Percentiles rank a stretch among this genome's conserved stretches.
These are phyloP conservation scores for Aspergillus avenaceus DNA, from an alignment of 495 filamentous ascomycete genomes.

Conservation along the genomic window DNA sequence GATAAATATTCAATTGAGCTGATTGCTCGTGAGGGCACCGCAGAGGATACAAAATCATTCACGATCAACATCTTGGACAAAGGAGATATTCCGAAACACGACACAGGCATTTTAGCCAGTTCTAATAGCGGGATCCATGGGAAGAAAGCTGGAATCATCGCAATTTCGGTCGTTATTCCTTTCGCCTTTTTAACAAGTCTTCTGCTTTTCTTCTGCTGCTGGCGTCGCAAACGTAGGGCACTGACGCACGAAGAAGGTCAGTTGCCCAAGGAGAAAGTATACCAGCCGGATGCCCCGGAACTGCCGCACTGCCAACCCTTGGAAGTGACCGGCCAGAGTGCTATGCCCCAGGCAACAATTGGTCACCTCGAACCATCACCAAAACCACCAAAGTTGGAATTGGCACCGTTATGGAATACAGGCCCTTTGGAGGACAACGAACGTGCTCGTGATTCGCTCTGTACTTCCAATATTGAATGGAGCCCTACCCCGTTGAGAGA, in stretches of 20 bases:
- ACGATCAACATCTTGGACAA: constrained; percentile 42
- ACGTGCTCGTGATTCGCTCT: constrained; percentile 19
- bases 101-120: constrained; percentile 13
- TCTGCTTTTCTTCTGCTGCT: constrained; percentile 40
- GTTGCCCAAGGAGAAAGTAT: constrained; percentile 18
- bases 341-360: constrained; percentile 8
- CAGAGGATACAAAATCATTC: constrained; percentile 44
- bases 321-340: constrained; percentile 16
- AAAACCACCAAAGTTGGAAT: constrained; percentile 32
- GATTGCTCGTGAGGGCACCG: constrained; percentile 44
- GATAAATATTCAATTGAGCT: constrained; percentile 45
- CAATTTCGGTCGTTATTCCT: constrained; percentile 40
- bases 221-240: constrained; percentile 30
- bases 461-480: constrained; percentile 28
- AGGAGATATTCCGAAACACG: constrained; percentile 7
- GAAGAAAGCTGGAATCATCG: constrained; percentile 42
- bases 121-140: constrained; percentile 1
- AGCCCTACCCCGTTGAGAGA: constrained; percentile 25
- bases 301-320: constrained; percentile 28
- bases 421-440: constrained; percentile 23
- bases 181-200: constrained; percentile 28
- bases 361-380: constrained; percentile 17
- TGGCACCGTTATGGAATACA: constrained; percentile 34
- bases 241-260: constrained; percentile 24
- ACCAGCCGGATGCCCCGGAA: constrained; percentile 21